These are phyloP conservation scores for Kodamaea kakaduensis DNA, from an alignment of 805 yeast genomes.

Conservation along the genomic window DNA sequence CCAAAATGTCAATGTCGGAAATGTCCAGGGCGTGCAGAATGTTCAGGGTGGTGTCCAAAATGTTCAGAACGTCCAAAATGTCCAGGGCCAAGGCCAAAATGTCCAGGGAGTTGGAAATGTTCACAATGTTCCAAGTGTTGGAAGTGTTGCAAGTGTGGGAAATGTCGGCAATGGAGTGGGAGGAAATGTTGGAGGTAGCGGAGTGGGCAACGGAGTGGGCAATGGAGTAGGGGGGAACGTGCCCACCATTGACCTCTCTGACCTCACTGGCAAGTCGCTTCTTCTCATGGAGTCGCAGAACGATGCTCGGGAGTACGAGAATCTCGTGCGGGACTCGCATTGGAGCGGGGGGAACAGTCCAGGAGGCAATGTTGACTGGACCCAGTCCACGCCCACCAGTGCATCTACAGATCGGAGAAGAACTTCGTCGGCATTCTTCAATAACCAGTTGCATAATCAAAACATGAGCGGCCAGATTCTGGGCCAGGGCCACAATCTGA, in stretches of 20 bases:
- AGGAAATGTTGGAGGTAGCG: too few species aligned
- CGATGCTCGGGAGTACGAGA: constrained; percentile 45
- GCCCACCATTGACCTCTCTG: constrained; percentile 28
- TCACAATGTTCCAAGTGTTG: too few species aligned
- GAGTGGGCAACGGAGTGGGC: neutral
- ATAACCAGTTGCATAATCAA: constrained; percentile 18
- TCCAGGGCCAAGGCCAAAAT: too few species aligned
- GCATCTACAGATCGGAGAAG: constrained; percentile 41
- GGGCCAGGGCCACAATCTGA: constrained; percentile 8
- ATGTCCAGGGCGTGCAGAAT: too few species aligned
- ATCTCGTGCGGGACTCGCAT: constrained; percentile 4
- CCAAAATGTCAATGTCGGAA: too few species aligned
- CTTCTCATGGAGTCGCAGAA: constrained; percentile 44
- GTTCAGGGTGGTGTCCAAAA: too few species aligned
- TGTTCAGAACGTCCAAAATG: too few species aligned
- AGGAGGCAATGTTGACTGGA: neutral
- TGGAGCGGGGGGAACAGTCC: constrained; percentile 4
- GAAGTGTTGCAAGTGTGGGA: too few species aligned
- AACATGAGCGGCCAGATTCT: constrained; percentile 9
- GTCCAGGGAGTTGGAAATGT: constrained; percentile 5
- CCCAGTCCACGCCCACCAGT: neutral
- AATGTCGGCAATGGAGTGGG: too few species aligned
- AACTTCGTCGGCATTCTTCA: constrained; percentile 52
- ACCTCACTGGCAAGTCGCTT: constrained; percentile 39
- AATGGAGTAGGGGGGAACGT: constrained; percentile 22